These are phyloP conservation scores for Quercus mongolica DNA, from an alignment of 306 rosid species.

Conservation along the genomic window DNA sequence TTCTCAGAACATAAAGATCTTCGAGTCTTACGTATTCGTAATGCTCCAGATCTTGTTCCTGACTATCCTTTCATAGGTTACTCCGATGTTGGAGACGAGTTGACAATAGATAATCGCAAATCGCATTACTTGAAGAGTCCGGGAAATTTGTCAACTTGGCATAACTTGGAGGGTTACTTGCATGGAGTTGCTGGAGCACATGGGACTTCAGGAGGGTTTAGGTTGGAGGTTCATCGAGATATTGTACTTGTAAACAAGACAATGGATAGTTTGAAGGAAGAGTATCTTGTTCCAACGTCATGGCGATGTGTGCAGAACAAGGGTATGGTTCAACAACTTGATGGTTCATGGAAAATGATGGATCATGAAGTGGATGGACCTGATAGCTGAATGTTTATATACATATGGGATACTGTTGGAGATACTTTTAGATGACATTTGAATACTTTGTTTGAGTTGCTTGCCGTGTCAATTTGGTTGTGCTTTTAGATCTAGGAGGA, in stretches of 20 bases:
- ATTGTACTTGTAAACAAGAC: conserved; percentile 49
- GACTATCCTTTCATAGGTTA: conserved; percentile 32
- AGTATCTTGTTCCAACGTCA: conserved; percentile 33
- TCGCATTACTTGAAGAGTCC: conserved; percentile 52
- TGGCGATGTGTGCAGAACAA: conserved; percentile 58
- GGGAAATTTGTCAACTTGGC: conserved; percentile 28
- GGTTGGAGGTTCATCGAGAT: conserved; percentile 51
- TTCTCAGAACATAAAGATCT: conserved; percentile 29
- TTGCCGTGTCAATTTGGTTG: too few relatives aligned
- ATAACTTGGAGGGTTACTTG: conserved; percentile 64
- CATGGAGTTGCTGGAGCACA: conserved; percentile 80
- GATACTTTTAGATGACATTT: too few relatives aligned
- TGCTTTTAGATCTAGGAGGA: too few relatives aligned
- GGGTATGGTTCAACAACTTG: conserved; percentile 57
- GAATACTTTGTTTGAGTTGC: too few relatives aligned
- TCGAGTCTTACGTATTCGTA: conserved; percentile 36
- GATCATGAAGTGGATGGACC: conserved; percentile 53
- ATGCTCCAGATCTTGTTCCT: conserved; percentile 51
- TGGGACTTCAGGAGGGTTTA: conserved; percentile 47
- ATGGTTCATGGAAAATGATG: conserved; percentile 59
- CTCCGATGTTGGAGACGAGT: conserved; percentile 52
- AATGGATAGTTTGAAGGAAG: conserved; percentile 42
- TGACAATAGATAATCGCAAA: conserved; percentile 43
- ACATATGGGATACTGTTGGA: too few relatives aligned
- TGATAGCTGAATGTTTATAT: conserved; percentile 1